These are phyloP conservation scores for Corymbia maculata DNA, from an alignment of 345 rosid genomes.

Conservation along the genomic window DNA sequence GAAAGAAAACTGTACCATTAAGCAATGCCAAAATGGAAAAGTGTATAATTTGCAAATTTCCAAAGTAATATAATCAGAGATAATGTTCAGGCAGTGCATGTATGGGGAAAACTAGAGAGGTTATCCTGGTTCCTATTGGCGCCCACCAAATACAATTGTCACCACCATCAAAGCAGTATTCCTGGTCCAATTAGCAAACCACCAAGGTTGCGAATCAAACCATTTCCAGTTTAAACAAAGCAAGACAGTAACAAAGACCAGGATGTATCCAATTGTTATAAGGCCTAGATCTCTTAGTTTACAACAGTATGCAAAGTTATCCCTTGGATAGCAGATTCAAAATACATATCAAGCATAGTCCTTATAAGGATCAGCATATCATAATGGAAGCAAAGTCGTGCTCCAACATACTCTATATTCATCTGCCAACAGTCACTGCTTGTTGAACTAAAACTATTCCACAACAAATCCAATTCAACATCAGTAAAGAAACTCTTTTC, in stretches of 20 bases:
- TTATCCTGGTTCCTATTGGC: background rate
- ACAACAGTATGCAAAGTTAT: background rate
- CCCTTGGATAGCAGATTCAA: background rate
- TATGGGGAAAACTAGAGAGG: background rate
- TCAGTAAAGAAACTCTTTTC: background rate
- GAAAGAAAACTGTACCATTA: background rate
- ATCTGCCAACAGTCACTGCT: background rate
- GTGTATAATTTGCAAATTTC: background rate
- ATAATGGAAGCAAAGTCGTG: background rate
- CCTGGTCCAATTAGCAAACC: background rate
- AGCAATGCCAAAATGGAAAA: background rate
- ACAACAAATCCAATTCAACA: background rate
- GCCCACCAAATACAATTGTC: background rate
- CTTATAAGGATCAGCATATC: background rate
- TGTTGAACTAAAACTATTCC: background rate
- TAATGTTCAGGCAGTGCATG: background rate
- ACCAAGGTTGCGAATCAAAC: background rate
- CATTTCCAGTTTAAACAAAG: background rate
- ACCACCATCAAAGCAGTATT: background rate
- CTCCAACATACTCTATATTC: background rate
- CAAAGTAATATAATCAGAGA: background rate
- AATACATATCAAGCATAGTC: background rate
- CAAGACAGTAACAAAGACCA: background rate
- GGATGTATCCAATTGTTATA: background rate
- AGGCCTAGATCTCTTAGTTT: background rate